A percentile compares a stretch with the other conserved stretches of the same genome.
phyloP scores from a whole-genome alignment of 352 stramenopile species.

The Globisporangium camurandrum region DNA sequence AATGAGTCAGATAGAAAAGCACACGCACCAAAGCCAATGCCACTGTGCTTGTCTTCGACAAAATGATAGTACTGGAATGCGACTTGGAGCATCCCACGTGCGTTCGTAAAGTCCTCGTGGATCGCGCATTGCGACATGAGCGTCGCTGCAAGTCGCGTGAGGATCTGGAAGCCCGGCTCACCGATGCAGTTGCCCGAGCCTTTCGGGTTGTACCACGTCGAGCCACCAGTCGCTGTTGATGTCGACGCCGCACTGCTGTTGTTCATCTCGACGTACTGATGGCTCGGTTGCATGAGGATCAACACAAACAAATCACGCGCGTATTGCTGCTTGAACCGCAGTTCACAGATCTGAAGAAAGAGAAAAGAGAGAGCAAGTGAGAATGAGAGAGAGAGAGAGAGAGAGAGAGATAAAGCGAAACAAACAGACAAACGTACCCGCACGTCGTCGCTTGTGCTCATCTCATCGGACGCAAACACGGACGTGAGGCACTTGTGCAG shows the following conservation, averaged over 20 bases:
- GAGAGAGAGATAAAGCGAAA: background rate
- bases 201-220: slow-evolving; percentile 73
- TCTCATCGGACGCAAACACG: slow-evolving; percentile 76
- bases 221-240: slow-evolving; percentile 15
- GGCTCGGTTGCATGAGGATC: slow-evolving; percentile 80
- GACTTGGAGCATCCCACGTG: slow-evolving; percentile 71
- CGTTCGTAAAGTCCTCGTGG: slow-evolving; percentile 79
- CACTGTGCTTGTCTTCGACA: slow-evolving; percentile 66
- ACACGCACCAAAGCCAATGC: slow-evolving; percentile 59
- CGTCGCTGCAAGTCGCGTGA: slow-evolving; percentile 40
- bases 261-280: slow-evolving; percentile 58
- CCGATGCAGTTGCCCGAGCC: slow-evolving; percentile 77
- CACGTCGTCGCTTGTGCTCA: slow-evolving; percentile 39
- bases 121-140: slow-evolving; percentile 70
- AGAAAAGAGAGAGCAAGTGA: background rate
- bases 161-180: slow-evolving; percentile 52
- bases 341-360: slow-evolving; percentile 39
- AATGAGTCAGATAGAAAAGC: background rate
- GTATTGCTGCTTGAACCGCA: slow-evolving; percentile 58
- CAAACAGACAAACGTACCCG: slow-evolving; percentile 23
- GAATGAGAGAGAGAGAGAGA: background rate
- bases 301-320: slow-evolving; percentile 75
- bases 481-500: slow-evolving; percentile 78
- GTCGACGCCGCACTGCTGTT: slow-evolving; percentile 13
- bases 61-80: slow-evolving; percentile 76